A percentile compares a stretch with the other conserved stretches of the same genome.
Evolutionary conservation across 1,139 yeast species (phyloP).

Genomic region (Nakaseomyces bracarensis): DNA sequence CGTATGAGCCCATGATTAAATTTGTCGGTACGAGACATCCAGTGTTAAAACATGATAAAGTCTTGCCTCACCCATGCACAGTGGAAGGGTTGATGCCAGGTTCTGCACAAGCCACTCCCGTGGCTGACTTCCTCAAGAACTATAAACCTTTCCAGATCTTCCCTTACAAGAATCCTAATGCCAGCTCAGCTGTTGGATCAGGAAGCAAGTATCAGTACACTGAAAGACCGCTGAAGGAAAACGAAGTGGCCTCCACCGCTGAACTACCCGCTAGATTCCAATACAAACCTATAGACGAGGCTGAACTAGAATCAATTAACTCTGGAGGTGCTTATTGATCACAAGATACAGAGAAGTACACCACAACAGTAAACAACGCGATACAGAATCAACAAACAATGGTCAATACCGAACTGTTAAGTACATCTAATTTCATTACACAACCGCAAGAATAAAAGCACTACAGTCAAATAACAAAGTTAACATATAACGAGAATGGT

Average conservation of each 20-base stretch:
- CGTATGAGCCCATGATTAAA: constrained; percentile 48
- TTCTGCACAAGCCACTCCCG: constrained; percentile 27
- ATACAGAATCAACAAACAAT: no score
- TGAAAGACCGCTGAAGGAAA: constrained; percentile 21
- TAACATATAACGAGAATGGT: no score
- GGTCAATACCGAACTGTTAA: no score
- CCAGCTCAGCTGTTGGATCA: constrained; percentile 28
- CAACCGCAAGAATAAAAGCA: no score
- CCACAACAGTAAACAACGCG: no score
- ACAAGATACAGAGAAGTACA: no score
- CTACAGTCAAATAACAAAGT: no score
- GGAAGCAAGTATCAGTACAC: constrained; percentile 37
- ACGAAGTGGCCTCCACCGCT: constrained; percentile 45
- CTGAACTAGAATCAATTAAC: constrained; percentile 65
- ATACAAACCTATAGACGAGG: constrained; percentile 50
- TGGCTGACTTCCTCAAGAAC: constrained; percentile 26
- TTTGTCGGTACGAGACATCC: constrained; percentile 46
- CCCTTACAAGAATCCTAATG: constrained; percentile 30
- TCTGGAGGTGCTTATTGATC: constrained; percentile 60
- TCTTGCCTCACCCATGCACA: constrained; percentile 41
- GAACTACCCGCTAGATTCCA: constrained; percentile 66
- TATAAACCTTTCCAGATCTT: constrained; percentile 27
- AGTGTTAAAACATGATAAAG: constrained; percentile 25
- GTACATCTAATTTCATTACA: no score
- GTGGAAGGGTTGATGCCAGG: constrained; percentile 38